Evolutionary conservation across 129 eudicot genomes (phyloP), one percentile per base, ranked within the genome.

Genomic region (Centrapalus pauciflorus): DNA sequence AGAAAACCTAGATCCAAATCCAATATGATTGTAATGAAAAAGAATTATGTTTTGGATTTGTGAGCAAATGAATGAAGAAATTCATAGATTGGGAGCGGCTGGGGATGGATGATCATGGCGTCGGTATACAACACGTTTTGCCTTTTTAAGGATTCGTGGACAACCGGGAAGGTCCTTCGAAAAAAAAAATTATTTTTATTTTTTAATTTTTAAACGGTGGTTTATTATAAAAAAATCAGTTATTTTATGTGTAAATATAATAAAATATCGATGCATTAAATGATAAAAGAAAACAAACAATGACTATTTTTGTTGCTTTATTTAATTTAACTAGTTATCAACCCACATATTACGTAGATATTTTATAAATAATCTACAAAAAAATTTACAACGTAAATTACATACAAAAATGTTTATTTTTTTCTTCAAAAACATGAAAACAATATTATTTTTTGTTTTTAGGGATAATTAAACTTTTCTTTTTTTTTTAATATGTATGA

Each of bases 121-220:
- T n/a, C n/a, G 67, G 50, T 45, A 45, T 67, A 54, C 26, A 19
- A 66, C 67, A 30, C 79, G 49, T 30, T n/a, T n/a, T 57, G 71
- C 63, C 16, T 12, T 65, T 65, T 32, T 54, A 21, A 20, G 78
- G 50, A 43, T 74, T 43, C 56, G 64, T 56, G 73, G 28, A 65
- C 56, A 52, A 63, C 74, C 41, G 43, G 64, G 64, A 72, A 72
- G 64, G 60, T 55, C 73, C 66, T 74, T 12, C n/a, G n/a, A n/a
- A n/a, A n/a, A n/a, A n/a, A n/a, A n/a, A 41, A 16, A 20, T 8
- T n/a, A n/a, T 41, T 5, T 74, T 5, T 48, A 26, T 69, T 56
- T 23, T 20, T 21, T 9, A 40, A 16, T 55, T 65, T 3, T 27
- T 32, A 28, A 7, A 27, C 17, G n/a, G n/a, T n/a, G n/a, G n/a